These are phyloP conservation scores for Neurospora terricola DNA, from an alignment of 495 filamentous ascomycete genomes.

Conservation along the genomic window DNA sequence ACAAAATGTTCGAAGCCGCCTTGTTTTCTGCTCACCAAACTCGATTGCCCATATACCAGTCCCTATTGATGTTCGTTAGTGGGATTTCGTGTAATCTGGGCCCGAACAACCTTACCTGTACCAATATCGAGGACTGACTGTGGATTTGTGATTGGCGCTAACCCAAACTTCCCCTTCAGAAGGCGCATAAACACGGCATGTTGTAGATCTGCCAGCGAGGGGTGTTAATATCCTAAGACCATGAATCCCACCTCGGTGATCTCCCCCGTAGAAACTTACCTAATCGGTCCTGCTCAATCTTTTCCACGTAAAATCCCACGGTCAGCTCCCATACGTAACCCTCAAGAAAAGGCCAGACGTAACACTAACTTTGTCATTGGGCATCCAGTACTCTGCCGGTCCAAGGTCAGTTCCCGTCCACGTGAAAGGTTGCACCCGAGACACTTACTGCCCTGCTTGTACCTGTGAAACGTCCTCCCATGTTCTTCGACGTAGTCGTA, in stretches of 20 bases:
- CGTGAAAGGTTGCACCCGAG: background rate
- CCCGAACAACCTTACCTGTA: constrained; percentile 18
- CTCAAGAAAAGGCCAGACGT: background rate
- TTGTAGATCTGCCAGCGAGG: constrained; percentile 32
- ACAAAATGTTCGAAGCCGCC: background rate
- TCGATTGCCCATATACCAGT: constrained; percentile 38
- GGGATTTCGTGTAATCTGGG: background rate
- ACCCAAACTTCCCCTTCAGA: constrained; percentile 30
- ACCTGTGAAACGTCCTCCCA: constrained; percentile 26
- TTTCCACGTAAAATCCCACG: background rate
- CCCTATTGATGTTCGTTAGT: constrained; percentile 8
- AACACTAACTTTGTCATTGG: constrained; percentile 20
- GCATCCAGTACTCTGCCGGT: constrained; percentile 18
- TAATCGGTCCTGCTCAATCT: constrained; percentile 37
- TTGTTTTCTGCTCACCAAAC: constrained; percentile 9
- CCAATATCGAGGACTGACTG: constrained; percentile 34
- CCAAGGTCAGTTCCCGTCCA: background rate
- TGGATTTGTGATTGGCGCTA: constrained; percentile 31
- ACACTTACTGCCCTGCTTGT: constrained; percentile 28
- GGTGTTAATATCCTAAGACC: background rate
- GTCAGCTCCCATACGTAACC: background rate
- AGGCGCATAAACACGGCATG: constrained; percentile 35
- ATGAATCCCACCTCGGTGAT: background rate
- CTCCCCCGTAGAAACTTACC: constrained; percentile 16
- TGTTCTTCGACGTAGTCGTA: constrained; percentile 21